Percentiles rank a stretch among this genome's conserved stretches.
These are phyloP conservation scores for Apophysomyces variabilis DNA, from an alignment of 371 early-diverging fungal species.

Conservation along the genomic window DNA sequence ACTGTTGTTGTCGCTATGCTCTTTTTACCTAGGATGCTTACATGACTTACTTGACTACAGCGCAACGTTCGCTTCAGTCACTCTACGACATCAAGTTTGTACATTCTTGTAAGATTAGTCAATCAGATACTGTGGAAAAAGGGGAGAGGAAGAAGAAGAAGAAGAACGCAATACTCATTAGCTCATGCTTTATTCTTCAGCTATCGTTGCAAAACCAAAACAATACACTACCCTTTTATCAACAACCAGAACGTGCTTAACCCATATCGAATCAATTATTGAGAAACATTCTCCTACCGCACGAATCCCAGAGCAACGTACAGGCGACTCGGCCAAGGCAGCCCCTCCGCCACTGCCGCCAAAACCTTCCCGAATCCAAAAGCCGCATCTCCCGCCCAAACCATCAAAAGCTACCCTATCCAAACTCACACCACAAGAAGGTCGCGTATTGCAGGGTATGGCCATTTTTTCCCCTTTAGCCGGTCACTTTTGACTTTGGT, in stretches of 20 bases:
- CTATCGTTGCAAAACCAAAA: constrained; percentile 50
- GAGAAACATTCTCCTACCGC: constrained; percentile 31
- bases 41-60: constrained; percentile 35
- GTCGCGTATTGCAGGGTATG: constrained; percentile 33
- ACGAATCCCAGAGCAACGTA: constrained; percentile 14
- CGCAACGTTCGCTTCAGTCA: constrained; percentile 37
- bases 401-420: constrained; percentile 29
- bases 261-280: constrained; percentile 46
- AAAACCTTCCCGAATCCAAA: constrained; percentile 43
- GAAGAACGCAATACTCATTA: too few species aligned
- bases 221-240: constrained; percentile 38
- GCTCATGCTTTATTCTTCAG: constrained; percentile 24
- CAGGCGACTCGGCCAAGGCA: constrained; percentile 19
- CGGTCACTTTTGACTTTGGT: too few species aligned
- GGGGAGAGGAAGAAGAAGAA: too few species aligned
- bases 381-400: constrained; percentile 45
- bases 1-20: too few species aligned
- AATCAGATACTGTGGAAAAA: neutral
- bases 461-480: too few species aligned
- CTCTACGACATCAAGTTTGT: constrained; percentile 51
- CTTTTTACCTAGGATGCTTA: constrained; percentile 44
- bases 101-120: constrained; percentile 44
- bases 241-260: constrained; percentile 42
- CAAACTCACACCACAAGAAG: constrained; percentile 20
- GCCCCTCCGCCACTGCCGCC: constrained; percentile 45